Base-by-base conservation (phyloP, 2,329 filamentous ascomycete genomes). In the Ceratocystis cacaofunesta region DNA sequence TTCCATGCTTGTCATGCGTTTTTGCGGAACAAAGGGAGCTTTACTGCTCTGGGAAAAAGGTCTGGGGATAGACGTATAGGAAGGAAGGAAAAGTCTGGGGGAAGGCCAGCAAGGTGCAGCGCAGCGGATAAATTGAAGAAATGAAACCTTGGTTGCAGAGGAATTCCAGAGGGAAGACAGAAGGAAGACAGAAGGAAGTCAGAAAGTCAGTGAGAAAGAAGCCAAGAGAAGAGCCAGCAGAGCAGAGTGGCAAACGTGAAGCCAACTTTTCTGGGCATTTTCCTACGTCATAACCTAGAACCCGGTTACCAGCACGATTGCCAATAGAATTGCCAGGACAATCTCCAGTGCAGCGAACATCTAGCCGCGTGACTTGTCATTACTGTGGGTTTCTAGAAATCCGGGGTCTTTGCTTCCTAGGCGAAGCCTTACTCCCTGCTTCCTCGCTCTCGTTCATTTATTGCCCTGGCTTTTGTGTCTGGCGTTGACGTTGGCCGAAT, bases 1-100 rank as follows among this genome's bases (percentile, higher is more conserved):
- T 10, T 12, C 52, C 22, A 57, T 32, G 25, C 22, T 41, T 57
- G 52, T 57, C 52, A 32, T 57, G 52, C 15, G 22, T 32, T 32
- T 32, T 57, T 57, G 52, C 52, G 52, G 52, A 32, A 57, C 22
- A 57, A 57, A 57, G 52, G 52, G 52, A 57, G 52, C 52, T 57
- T 57, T 57, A 57, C 52, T 57, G 52, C 17, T 28, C 52, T 57
- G 10, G 52, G 52, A 57, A 57, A 15, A 15, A 30, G 30, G 52
- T 57, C 52, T 57, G 52, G 52, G 25, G 25, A 41, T 15, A 41
- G 36, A 41, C 10, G 3, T 41, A 8, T 5, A 22, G 48, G 19
- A 22, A 19, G 48, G 19, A 52, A 25, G 2, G 6, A 19, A 12
- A 52, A 32, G 52, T 30, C 28, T 19, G 48, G 48, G 48, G 48